Evolutionary conservation across 768 basidiomycete genomes (phyloP), one percentile per base, ranked within the genome.

Genomic region (Lepiota subincarnata): DNA sequence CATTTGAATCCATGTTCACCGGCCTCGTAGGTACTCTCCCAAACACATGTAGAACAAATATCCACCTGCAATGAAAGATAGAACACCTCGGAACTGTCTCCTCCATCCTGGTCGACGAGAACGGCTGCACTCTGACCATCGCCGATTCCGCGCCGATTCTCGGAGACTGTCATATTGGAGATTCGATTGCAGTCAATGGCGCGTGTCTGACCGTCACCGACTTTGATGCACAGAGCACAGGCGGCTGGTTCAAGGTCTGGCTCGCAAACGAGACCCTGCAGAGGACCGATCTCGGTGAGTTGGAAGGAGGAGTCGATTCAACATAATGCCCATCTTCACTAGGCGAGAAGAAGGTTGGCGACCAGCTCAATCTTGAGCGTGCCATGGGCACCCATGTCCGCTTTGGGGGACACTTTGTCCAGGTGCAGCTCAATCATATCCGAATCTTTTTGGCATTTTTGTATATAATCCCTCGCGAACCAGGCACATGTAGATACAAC

Each of bases 381-480:
- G 97, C 97, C 2, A 93, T 98, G 92, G 86, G 83, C 18, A 86
- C 87, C 4, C 89, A 94, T 71, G 84, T 82, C 14, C 77, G 96
- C 52, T 97, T 98, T 62, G 97, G 97, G 22, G 97, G 97, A 10
- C 97, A 99, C 66, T 94, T 95, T 65, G 97, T 99, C 18, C 96
- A 98, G 82, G 94, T 91, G 62, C 51, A 61, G 24, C 18, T 18
- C 75, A 55, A 4, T 40, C 11, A 14, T 41, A n/a, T n/a, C n/a
- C n/a, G n/a, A 24, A 24, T 31, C 35, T 20, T 12, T 22, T 8
- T 37, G 26, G 20, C 19, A 39, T 18, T 53, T 24, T 8, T 35
- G n/a, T 35, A 31, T 8, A 35, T 6, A 7, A 26, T 38, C 13
- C 34, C 10, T n/a, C n/a, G n/a, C 18, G 13, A 18, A 31, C 2